Percentiles rank a stretch among this genome's conserved stretches.
phyloP scores from a whole-genome alignment of 106 monocot genomes.

The Dendrobium chrysotoxum region DNA sequence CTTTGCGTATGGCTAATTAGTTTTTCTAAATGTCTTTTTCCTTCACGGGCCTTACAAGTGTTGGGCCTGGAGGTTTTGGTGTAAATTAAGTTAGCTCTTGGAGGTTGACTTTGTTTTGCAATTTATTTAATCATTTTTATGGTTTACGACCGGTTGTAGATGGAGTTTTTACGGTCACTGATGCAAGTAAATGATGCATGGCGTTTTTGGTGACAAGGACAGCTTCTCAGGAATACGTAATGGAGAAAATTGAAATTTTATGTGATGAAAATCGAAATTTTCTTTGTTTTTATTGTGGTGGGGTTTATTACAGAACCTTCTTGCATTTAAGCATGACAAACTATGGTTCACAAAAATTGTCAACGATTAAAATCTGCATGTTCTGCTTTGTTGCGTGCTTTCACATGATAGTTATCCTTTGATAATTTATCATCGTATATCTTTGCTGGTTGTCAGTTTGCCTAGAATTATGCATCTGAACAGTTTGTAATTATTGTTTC shows the following conservation, averaged over 20 bases:
- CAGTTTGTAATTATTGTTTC: constrained; percentile 2
- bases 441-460: not conserved
- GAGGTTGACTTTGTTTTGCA: not conserved
- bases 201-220: not conserved
- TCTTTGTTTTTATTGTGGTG: not conserved
- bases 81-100: too few relatives aligned
- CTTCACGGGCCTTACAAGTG: too few relatives aligned
- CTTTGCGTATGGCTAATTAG: too few relatives aligned
- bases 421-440: not conserved
- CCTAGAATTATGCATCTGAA: not conserved
- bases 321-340: not conserved
- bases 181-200: constrained; percentile 1
- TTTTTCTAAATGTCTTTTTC: too few relatives aligned
- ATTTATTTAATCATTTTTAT: not conserved
- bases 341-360: not conserved
- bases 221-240: not conserved
- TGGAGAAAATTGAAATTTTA: not conserved
- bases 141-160: not conserved
- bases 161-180: not conserved
- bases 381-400: not conserved
- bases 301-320: not conserved
- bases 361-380: not conserved
- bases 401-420: not conserved
- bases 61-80: too few relatives aligned
- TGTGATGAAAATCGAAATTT: not conserved